Base-by-base conservation (phyloP, 139 green algal species). In the Gonium pectorale region DNA sequence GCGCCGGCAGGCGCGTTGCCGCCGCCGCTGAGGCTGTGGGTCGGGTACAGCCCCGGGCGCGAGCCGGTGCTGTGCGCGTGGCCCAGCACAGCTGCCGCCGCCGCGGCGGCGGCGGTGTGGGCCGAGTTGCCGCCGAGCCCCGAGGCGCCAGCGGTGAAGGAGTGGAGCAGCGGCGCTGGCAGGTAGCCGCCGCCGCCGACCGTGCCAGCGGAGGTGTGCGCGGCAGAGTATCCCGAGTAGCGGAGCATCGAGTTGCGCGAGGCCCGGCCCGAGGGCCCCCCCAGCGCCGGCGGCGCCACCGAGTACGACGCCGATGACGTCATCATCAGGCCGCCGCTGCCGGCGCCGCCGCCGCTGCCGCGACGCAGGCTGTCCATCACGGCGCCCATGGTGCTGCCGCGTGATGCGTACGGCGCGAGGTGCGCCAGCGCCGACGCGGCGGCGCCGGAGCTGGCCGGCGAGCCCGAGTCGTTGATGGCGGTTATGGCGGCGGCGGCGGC, bases 111-210 rank as follows among this genome's bases (percentile, higher is more conserved):
- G n/a, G n/a, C n/a, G n/a, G n/a, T n/a, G n/a, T n/a, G n/a, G n/a
- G n/a, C n/a, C n/a, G n/a, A n/a, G n/a, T n/a, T 77, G 46, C 33
- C 68, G 43, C 43, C 38, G 27, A 49, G 19, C 38, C 73, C 40
- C 5, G 35, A 3, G 67, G 19, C 56, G 56, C 22, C 68, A 19
- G 29, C 41, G 37, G 73, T 56, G 46, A 69, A 49, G 4, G 46
- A 80, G 72, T 67, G 52, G 26, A 62, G 68, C 3, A 51, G 43
- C 43, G 68, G 68, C n/a, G n/a, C n/a, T n/a, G n/a, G n/a, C 68
- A 77, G 15, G 43, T 77, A 43, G 26, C 68, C 68, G 67, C 19
- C 11, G 66, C 33, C 38, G 33, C 33, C 66, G 15, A 27, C 66
- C 13, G 66, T 64, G 15, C n/a, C n/a, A n/a, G n/a, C n/a, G n/a